Base-by-base conservation (phyloP, 2,329 filamentous ascomycete species). In the Scytalidium lignicola region DNA sequence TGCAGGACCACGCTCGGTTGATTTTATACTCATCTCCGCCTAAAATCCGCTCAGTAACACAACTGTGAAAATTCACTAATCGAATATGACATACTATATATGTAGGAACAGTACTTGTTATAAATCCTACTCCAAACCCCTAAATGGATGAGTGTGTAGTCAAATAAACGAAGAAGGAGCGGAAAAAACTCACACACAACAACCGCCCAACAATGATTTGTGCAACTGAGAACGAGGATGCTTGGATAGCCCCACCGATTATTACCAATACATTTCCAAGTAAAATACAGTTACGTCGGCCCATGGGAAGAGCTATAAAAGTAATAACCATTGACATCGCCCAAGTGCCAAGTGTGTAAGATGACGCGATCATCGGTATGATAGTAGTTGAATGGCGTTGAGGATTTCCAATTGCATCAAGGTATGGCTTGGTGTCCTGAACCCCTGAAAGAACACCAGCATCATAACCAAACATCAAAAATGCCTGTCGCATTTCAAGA, bases 171-270 rank as follows among this genome's bases (percentile, higher is more conserved):
- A 7, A 28, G 26, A 28, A n/a, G 23, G 23, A 26, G 23, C 10
- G 8, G 6, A 37, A 9, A 37, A n/a, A 17, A 17, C 32, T 37
- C 32, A 37, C 32, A 17, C 32, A 37, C n/a, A 37, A 17, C 5
- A 64, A 58, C 17, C 63, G 51, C 3, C 57, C 60, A n/a, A 60
- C 58, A 42, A 64, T 60, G 10, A 65, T 63, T 26, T 65, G 64
- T 5, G 57, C 52, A 22, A 64, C 58, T 3, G 57, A 60, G 44
- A 56, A 64, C 1, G 62, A 55, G 1, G 61, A 52, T 2, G 61
- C 58, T 52, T 66, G 62, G 6, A 66, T 52, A 9, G 55, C 44
- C 3, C 58, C 59, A 15, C 62, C 63, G 41, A 65, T 52, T 32
- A 54, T 53, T 41, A 63, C 61, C n/a, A 61, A 49, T 8, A 55